Evolutionary conservation across 345 rosid genomes (phyloP).

Genomic region (Eucalyptus albens): DNA sequence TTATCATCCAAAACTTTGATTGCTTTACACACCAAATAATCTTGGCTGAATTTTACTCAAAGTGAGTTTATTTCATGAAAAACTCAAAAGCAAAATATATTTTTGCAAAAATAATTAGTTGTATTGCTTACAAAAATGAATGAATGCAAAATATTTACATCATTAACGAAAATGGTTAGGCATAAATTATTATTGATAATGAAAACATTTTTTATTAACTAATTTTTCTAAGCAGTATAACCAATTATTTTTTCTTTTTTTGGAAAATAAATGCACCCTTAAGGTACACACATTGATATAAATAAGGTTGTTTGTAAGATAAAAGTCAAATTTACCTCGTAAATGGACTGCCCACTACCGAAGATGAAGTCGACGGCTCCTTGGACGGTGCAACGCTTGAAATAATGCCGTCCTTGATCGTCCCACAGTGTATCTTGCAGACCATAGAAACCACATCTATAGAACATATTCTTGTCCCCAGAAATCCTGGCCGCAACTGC

Average conservation of each 20-base stretch:
- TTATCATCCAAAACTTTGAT: not conserved
- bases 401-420: conserved; percentile 22
- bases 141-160: no score
- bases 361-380: conserved; percentile 41
- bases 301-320: not conserved
- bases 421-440: conserved; percentile 39
- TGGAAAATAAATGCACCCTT: not conserved
- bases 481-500: conserved; percentile 19
- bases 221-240: accelerated
- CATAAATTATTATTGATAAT: accelerated
- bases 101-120: no score
- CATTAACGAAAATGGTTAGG: not conserved
- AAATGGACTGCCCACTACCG: conserved; percentile 28
- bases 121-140: accelerated
- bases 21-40: not conserved
- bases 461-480: conserved; percentile 24
- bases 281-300: not conserved
- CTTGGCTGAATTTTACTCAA: not conserved
- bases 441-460: conserved; percentile 16
- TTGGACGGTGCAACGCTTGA: conserved; percentile 12
- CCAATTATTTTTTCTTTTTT: no score
- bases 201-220: accelerated
- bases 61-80: not conserved
- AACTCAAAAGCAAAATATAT: accelerated
- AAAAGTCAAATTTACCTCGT: conserved; percentile 6